Conservation (phyloP, 805 yeast species). For the Spathaspora hagerdaliae region DNA sequence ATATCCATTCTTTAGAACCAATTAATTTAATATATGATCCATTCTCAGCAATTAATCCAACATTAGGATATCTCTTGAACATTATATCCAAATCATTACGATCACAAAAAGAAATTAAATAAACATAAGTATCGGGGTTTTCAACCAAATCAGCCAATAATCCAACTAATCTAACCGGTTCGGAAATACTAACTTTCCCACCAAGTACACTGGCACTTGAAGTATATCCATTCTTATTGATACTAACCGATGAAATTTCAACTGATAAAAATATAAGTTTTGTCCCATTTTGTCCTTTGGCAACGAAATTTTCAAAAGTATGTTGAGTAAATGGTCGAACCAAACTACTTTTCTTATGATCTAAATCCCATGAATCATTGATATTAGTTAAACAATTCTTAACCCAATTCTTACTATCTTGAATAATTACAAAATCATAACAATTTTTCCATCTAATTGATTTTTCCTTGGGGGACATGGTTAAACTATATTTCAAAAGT, state of each 20-base stretch:
- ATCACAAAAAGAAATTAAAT: slow-evolving; percentile 63
- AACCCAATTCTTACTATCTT: slow-evolving; percentile 79
- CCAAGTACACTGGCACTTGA: not conserved
- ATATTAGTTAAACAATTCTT: slow-evolving; percentile 51
- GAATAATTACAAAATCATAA: slow-evolving; percentile 52
- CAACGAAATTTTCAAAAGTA: slow-evolving; percentile 19
- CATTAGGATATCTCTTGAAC: slow-evolving; percentile 60
- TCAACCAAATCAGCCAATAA: slow-evolving; percentile 56
- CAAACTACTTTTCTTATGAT: slow-evolving; percentile 22
- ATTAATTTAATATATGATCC: slow-evolving; percentile 73
- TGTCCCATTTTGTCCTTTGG: slow-evolving; percentile 22
- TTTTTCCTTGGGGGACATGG: slow-evolving; percentile 60
- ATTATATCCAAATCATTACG: slow-evolving; percentile 62
- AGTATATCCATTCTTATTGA: slow-evolving; percentile 13
- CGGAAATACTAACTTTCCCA: slow-evolving; percentile 31
- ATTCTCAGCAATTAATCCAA: slow-evolving; percentile 87
- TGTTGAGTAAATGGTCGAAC: slow-evolving; percentile 28
- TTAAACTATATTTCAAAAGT: slow-evolving; percentile 60
- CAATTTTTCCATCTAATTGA: slow-evolving; percentile 58
- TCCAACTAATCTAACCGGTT: slow-evolving; percentile 54
- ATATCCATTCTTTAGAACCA: slow-evolving; percentile 53
- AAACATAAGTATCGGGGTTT: slow-evolving; percentile 63
- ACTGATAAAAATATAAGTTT: slow-evolving; percentile 38
- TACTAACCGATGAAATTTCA: slow-evolving; percentile 37
- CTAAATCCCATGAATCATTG: slow-evolving; percentile 35